A percentile compares a stretch with the other conserved stretches of the same genome.
Evolutionary conservation across 192 early-diverging fungal species (phyloP).

Genomic region (Chytriomyces hyalinus): DNA sequence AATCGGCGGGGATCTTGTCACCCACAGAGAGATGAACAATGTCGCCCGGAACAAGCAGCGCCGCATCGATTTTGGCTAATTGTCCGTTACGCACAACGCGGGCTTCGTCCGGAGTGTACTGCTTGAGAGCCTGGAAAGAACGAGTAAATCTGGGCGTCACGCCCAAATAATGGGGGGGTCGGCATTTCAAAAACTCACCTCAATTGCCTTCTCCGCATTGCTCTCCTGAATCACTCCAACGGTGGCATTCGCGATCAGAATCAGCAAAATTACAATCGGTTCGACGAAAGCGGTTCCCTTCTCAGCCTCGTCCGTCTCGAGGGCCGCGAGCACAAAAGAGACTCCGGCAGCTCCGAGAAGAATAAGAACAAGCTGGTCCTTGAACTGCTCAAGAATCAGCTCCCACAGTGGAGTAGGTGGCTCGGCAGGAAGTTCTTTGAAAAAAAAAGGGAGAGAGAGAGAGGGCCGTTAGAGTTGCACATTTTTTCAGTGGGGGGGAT

Average conservation of each 20-base stretch:
- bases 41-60: slow-evolving; percentile 95
- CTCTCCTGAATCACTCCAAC: slow-evolving; percentile 97
- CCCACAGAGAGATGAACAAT: slow-evolving; percentile 90
- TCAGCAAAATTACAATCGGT: slow-evolving; percentile 96
- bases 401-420: slow-evolving; percentile 90
- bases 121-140: slow-evolving; percentile 76
- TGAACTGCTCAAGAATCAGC: slow-evolving; percentile 95
- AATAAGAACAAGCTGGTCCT: slow-evolving; percentile 98
- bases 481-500: neutral
- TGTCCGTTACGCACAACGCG: slow-evolving; percentile 83
- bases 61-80: slow-evolving; percentile 68
- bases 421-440: slow-evolving; percentile 83
- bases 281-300: slow-evolving; percentile 91
- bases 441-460: neutral
- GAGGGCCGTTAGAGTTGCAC: neutral
- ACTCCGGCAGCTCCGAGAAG: slow-evolving; percentile 86
- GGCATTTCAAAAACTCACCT: slow-evolving; percentile 53
- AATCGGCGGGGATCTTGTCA: slow-evolving; percentile 96
- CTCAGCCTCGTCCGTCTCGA: slow-evolving; percentile 75
- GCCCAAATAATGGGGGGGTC: neutral
- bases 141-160: neutral
- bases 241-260: slow-evolving; percentile 95
- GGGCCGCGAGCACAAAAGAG: slow-evolving; percentile 89
- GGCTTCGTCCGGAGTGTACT: slow-evolving; percentile 96
- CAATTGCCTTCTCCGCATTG: slow-evolving; percentile 96